A percentile compares a stretch with the other conserved stretches of the same genome.
These are phyloP conservation scores for Lichenothelia convexa DNA, from an alignment of 495 filamentous ascomycete species.

Conservation along the genomic window DNA sequence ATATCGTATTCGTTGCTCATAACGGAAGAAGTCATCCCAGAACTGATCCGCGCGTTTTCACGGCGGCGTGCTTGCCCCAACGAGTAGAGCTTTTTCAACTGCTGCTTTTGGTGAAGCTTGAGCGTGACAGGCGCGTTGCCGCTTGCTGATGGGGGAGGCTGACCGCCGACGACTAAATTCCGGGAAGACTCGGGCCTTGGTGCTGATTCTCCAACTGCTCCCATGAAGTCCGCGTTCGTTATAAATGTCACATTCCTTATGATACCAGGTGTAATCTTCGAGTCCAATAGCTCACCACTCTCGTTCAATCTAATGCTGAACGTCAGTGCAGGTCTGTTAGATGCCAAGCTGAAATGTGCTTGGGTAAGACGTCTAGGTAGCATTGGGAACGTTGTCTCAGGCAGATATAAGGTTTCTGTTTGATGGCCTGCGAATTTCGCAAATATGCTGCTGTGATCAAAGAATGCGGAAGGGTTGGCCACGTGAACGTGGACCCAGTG, in stretches of 20 bases:
- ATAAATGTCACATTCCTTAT: conserved; percentile 56
- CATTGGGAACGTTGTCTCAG: conserved; percentile 59
- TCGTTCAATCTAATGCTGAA: conserved; percentile 58
- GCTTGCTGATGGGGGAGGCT: no score
- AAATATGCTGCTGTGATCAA: conserved; percentile 36
- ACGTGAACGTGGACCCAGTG: conserved; percentile 82
- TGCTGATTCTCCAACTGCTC: no score
- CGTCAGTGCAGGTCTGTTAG: conserved; percentile 52
- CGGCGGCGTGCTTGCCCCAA: no score
- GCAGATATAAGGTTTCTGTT: conserved; percentile 50
- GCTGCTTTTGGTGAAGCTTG: no score
- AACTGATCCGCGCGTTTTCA: no score
- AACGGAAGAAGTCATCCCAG: no score
- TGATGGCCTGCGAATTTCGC: conserved; percentile 46
- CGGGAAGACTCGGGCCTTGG: no score
- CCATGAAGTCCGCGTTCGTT: conserved; percentile 41
- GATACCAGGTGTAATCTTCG: conserved; percentile 49
- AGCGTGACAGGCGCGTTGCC: no score
- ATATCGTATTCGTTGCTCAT: no score
- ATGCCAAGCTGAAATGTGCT: conserved; percentile 47
- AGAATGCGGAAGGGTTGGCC: conserved; percentile 83
- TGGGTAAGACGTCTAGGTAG: conserved; percentile 39
- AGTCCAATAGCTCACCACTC: conserved; percentile 49
- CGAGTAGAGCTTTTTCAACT: no score
- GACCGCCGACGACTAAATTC: no score